phyloP scores from a whole-genome alignment of 805 yeast species.

The Isabelozyma heimii region DNA sequence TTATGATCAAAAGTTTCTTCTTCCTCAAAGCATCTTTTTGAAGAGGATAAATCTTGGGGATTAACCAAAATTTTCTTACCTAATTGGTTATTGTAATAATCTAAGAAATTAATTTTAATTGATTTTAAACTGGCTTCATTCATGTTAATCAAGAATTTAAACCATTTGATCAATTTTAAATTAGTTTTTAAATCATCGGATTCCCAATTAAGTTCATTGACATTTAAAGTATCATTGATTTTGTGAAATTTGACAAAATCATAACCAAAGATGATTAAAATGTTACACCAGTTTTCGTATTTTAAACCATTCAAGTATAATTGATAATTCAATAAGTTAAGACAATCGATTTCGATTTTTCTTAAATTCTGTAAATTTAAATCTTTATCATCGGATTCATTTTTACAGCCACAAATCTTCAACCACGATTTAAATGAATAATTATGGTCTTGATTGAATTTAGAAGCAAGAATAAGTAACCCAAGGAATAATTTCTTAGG shows the following conservation, averaged over 20 bases:
- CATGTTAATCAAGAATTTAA: conserved; percentile 20
- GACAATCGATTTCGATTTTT: conserved; percentile 50
- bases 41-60: conserved; percentile 2
- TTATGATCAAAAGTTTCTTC: background rate
- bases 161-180: conserved; percentile 27
- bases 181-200: conserved; percentile 13
- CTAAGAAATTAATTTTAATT: conserved; percentile 22
- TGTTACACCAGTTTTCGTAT: conserved; percentile 48
- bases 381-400: conserved; percentile 9
- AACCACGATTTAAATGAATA: conserved; percentile 72
- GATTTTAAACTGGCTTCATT: conserved; percentile 18
- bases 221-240: conserved; percentile 14
- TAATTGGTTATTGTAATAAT: conserved; percentile 27
- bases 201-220: conserved; percentile 24
- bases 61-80: conserved; percentile 26
- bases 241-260: conserved; percentile 38
- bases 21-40: conserved; percentile 1
- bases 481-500: conserved; percentile 69
- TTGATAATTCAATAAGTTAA: conserved; percentile 54
- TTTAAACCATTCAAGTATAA: conserved; percentile 49
- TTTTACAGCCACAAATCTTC: conserved; percentile 58
- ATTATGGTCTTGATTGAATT: conserved; percentile 71
- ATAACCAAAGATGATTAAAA: conserved; percentile 40
- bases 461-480: conserved; percentile 67
- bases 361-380: conserved; percentile 49